A percentile compares a stretch with the other conserved stretches of the same genome.
Conservation (phyloP, 441 rosid genomes). For the Eruca vesicaria region DNA sequence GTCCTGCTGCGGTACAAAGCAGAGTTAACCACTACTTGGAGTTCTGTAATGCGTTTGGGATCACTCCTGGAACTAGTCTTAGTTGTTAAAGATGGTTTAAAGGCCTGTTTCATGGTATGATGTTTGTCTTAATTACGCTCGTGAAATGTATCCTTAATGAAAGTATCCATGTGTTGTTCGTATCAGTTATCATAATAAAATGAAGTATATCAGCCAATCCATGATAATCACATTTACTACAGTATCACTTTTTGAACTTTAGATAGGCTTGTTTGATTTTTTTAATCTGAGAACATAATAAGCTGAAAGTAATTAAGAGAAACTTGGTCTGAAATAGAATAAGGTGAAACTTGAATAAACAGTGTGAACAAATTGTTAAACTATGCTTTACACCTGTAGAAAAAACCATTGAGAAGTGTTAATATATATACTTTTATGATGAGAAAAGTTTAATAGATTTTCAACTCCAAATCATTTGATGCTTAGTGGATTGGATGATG, state of each 20-base stretch:
- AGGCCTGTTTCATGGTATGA: constrained; percentile 1
- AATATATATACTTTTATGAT: neutral
- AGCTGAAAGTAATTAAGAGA: neutral
- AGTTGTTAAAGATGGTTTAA: constrained; percentile 25
- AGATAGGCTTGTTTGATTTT: neutral
- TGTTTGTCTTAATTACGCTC: neutral
- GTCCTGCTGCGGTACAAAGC: constrained; percentile 37
- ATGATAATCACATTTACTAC: neutral
- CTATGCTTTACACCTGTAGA: neutral
- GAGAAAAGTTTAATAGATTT: neutral
- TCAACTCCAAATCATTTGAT: neutral
- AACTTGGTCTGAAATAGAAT: neutral
- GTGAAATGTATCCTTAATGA: no score
- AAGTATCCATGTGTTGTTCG: neutral
- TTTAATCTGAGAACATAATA: neutral
- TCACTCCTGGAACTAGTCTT: constrained; percentile 46
- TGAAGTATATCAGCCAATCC: constrained; percentile 4
- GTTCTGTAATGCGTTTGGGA: constrained; percentile 45
- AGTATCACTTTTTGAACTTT: neutral
- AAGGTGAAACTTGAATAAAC: neutral
- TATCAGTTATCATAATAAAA: constrained; percentile 1
- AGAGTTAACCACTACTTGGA: constrained; percentile 38
- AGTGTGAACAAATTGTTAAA: neutral
- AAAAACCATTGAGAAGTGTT: neutral
- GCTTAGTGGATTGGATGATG: neutral